Evolutionary conservation across 2,329 filamentous ascomycete genomes (phyloP).

Genomic region (Arthrinium phaeospermum): DNA sequence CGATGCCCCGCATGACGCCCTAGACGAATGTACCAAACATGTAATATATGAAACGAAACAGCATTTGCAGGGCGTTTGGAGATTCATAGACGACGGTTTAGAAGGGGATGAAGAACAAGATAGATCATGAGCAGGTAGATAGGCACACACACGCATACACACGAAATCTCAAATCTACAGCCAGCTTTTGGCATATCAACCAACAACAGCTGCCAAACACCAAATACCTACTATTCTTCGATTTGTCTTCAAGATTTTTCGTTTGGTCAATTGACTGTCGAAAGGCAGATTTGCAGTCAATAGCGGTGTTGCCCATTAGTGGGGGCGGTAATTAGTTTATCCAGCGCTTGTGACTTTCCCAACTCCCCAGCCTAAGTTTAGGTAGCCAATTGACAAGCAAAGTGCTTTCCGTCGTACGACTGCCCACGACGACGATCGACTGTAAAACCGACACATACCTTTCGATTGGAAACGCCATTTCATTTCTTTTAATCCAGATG

Average conservation of each 20-base stretch:
- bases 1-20: background rate
- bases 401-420: background rate
- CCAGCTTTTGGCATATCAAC: background rate
- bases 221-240: too few species aligned
- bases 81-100: conserved; percentile 20
- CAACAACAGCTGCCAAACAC: background rate
- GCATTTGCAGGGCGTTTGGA: conserved; percentile 41
- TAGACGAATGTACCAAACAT: conserved; percentile 29
- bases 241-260: background rate
- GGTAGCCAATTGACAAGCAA: conserved; percentile 20
- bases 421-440: conserved; percentile 7
- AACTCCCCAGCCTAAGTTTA: background rate
- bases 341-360: conserved; percentile 2
- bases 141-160: background rate
- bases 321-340: conserved; percentile 8
- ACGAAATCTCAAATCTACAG: conserved; percentile 30
- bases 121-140: conserved; percentile 30
- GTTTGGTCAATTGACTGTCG: background rate
- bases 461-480: conserved; percentile 10
- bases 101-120: conserved; percentile 22
- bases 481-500: conserved; percentile 6
- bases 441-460: conserved; percentile 8
- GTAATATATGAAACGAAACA: conserved; percentile 27
- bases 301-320: background rate
- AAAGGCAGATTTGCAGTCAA: background rate